Base-by-base conservation (phyloP, 176 grass and related monocot genomes). In the Poa pratensis region DNA sequence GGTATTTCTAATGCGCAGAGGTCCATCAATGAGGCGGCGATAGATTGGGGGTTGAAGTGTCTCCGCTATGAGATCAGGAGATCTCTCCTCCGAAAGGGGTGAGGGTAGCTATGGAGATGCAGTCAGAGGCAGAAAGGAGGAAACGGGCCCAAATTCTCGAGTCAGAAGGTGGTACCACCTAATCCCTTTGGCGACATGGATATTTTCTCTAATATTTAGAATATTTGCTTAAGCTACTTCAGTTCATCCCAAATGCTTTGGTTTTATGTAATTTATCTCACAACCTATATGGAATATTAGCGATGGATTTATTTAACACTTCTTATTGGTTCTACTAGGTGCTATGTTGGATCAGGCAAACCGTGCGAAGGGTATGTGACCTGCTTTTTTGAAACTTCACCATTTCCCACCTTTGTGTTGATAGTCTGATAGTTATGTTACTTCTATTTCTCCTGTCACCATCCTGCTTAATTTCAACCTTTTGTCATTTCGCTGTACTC, bases 31-130 rank as follows among this genome's bases (percentile, higher is more conserved):
- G 96, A 98, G 54, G 96, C 96, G 7, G 91, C 96, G 2, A 62
- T 79, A 39, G 90, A 82, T 80, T 98, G 96, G 96, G 96, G 96
- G 7, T 82, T 98, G 68, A 98, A 92, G 78, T 98, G 96, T 80
- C 76, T 98, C 69, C 96, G 93, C 73, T 98, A 95, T 82, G 96
- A 98, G 80, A 98, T 95, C 83, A 85, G 93, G 96, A 98, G 71
- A 98, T 98, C 80, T 90, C 88, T 71, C 96, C 96, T 60, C 96
- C 96, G 75, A 65, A 76, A 30, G 96, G 93, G 7, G 90, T 98
- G 40, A 98, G 89, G 84, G 86, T 70, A 53, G 96, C 96, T 85
- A 98, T 98, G 96, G 96, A 98, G 75, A 98, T 98, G 96, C 96
- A 98, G 75, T 93, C 91, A 16, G 96, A 98, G 87, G 96, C 96